phyloP scores from a whole-genome alignment of 176 grass and related monocot genomes.

The Coix lacrymajobi region DNA sequence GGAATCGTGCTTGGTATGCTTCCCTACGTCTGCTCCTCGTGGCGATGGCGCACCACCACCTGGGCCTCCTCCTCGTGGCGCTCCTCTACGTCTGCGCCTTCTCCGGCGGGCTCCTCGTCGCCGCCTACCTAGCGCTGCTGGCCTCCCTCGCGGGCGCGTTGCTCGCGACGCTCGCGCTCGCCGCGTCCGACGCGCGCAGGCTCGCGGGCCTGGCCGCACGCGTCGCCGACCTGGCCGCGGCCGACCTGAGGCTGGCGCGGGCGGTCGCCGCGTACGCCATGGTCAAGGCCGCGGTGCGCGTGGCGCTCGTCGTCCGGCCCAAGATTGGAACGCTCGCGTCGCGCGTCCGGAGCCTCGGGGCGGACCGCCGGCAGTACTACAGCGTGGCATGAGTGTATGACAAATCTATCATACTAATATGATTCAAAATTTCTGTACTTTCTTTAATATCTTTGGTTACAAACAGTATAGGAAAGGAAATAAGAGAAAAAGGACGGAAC shows the following conservation, averaged over 20 bases:
- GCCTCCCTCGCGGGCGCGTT: constrained; percentile 5
- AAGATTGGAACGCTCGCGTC: neutral
- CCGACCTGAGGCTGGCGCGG: constrained; percentile 47
- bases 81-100: constrained; percentile 44
- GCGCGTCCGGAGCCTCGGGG: neutral
- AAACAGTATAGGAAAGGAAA: neutral
- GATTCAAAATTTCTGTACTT: neutral
- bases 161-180: constrained; percentile 29
- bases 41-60: constrained; percentile 14
- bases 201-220: neutral
- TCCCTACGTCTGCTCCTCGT: too few species aligned
- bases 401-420: neutral
- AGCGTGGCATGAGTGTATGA: neutral
- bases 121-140: constrained; percentile 23
- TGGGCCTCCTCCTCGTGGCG: constrained; percentile 63
- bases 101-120: constrained; percentile 27
- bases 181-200: constrained; percentile 12
- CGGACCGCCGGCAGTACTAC: neutral
- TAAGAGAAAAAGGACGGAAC: too few species aligned
- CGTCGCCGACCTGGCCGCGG: neutral
- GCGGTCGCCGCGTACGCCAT: constrained; percentile 38
- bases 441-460: neutral
- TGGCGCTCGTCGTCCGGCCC: neutral
- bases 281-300: constrained; percentile 13
- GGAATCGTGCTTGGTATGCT: too few species aligned